These are phyloP conservation scores for Aspergillus hortae DNA, from an alignment of 2,329 filamentous ascomycete genomes.

Conservation along the genomic window DNA sequence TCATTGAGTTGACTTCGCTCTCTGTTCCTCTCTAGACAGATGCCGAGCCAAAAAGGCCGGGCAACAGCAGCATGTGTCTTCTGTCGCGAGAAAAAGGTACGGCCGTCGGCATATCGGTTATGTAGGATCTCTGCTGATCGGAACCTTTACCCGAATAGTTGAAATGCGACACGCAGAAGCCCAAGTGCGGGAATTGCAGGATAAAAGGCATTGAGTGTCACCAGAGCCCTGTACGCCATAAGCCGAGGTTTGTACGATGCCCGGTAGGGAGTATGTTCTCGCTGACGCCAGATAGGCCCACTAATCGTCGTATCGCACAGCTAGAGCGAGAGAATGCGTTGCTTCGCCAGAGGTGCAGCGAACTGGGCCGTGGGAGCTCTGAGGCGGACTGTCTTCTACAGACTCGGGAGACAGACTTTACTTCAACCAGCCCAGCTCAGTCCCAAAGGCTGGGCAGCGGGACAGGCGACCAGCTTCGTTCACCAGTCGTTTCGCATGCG, in stretches of 20 bases:
- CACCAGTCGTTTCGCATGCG: neutral
- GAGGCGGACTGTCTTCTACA: too few species aligned
- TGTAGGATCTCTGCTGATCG: neutral
- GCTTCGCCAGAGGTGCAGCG: too few species aligned
- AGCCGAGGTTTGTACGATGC: conserved; percentile 16
- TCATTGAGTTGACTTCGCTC: too few species aligned
- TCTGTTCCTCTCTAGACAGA: too few species aligned
- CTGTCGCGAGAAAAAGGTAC: conserved; percentile 36
- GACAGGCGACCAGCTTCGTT: too few species aligned
- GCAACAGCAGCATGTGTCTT: conserved; percentile 30
- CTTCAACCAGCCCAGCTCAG: too few species aligned
- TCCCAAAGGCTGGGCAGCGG: too few species aligned
- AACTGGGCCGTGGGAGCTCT: too few species aligned
- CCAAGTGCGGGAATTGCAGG: conserved; percentile 46
- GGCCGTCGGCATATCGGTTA: neutral
- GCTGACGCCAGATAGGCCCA: too few species aligned
- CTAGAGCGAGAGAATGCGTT: too few species aligned
- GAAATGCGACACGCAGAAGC: conserved; percentile 48
- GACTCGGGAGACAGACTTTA: too few species aligned
- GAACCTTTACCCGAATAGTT: conserved; percentile 33
- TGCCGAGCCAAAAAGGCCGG: neutral
- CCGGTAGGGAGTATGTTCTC: neutral
- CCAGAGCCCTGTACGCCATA: conserved; percentile 36
- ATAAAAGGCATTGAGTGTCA: conserved; percentile 45
- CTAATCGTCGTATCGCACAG: too few species aligned